Percentiles rank a stretch among this genome's conserved stretches.
Conservation (phyloP, 139 green algal species). For the Chlorella sp. region DNA sequence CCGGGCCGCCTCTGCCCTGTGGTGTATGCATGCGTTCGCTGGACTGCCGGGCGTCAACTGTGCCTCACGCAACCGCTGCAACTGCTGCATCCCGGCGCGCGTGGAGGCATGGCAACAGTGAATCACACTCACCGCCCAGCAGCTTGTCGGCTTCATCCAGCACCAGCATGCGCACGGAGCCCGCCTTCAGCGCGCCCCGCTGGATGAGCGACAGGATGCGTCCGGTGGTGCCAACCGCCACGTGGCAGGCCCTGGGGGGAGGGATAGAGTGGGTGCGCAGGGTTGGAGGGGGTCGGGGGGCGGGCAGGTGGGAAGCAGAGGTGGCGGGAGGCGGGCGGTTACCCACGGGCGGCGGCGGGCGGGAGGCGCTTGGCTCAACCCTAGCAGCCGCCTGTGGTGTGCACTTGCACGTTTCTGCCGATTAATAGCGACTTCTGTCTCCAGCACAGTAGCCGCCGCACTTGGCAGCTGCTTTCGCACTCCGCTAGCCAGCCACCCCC, state of each 20-base stretch:
- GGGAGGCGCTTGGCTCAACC: not conserved
- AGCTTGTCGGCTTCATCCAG: conserved; percentile 87
- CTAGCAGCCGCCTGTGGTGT: too few relatives aligned
- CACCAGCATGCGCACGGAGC: conserved; percentile 60
- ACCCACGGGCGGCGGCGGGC: not conserved
- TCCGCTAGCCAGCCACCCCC: not conserved
- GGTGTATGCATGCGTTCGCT: too few relatives aligned
- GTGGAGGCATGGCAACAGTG: too few relatives aligned
- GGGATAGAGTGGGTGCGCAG: not conserved
- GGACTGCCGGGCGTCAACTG: too few relatives aligned
- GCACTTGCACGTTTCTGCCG: too few relatives aligned
- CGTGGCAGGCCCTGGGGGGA: conserved; percentile 59
- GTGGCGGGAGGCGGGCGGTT: not conserved
- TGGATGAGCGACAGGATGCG: conserved; percentile 70
- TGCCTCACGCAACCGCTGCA: too few relatives aligned
- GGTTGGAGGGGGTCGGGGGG: not conserved
- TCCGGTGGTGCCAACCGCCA: conserved; percentile 83
- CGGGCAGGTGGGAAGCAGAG: not conserved
- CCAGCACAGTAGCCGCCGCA: not conserved
- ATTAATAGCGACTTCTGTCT: too few relatives aligned
- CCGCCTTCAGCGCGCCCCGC: conserved; percentile 39
- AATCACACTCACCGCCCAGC: conserved; percentile 49
- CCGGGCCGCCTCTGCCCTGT: too few relatives aligned
- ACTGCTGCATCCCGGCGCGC: too few relatives aligned
- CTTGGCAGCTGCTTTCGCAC: not conserved